A percentile compares a stretch with the other conserved stretches of the same genome.
Evolutionary conservation across 768 basidiomycete species (phyloP).

Genomic region (Boletales sp.): DNA sequence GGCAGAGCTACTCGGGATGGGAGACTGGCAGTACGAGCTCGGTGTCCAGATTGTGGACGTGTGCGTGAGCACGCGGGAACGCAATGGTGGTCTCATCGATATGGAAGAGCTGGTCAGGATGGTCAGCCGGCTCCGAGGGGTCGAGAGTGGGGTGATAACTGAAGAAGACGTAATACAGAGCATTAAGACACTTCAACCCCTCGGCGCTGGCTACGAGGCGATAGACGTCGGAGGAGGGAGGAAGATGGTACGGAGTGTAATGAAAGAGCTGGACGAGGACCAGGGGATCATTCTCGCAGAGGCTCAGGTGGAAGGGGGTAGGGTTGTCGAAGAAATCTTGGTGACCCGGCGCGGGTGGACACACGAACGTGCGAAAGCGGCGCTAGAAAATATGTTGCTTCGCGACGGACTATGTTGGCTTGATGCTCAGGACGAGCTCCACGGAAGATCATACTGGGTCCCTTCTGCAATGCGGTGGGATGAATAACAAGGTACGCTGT

Average conservation of each 20-base stretch:
- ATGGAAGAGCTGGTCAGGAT: slow-evolving; percentile 80
- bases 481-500: slow-evolving; percentile 31
- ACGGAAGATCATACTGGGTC: slow-evolving; percentile 78
- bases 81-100: slow-evolving; percentile 91
- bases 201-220: slow-evolving; percentile 90
- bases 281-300: slow-evolving; percentile 79
- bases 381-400: slow-evolving; percentile 86
- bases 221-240: slow-evolving; percentile 63
- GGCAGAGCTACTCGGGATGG: slow-evolving; percentile 82
- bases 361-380: slow-evolving; percentile 67
- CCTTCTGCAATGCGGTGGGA: slow-evolving; percentile 88
- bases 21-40: slow-evolving; percentile 95
- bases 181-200: slow-evolving; percentile 82
- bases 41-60: slow-evolving; percentile 94
- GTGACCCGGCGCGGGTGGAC: slow-evolving; percentile 71
- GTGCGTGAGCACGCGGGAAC: slow-evolving; percentile 81
- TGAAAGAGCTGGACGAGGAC: slow-evolving; percentile 87
- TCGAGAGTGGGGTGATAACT: slow-evolving; percentile 65
- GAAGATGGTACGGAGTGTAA: slow-evolving; percentile 86
- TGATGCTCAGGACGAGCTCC: slow-evolving; percentile 77
- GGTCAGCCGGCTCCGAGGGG: slow-evolving; percentile 72
- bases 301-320: slow-evolving; percentile 64
- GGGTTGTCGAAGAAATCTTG: slow-evolving; percentile 62
- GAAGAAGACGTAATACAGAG: slow-evolving; percentile 82
- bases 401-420: slow-evolving; percentile 94